A percentile compares a stretch with the other conserved stretches of the same genome.
Evolutionary conservation across 2,329 filamentous ascomycete genomes (phyloP).

Genomic region (Alternaria atra): DNA sequence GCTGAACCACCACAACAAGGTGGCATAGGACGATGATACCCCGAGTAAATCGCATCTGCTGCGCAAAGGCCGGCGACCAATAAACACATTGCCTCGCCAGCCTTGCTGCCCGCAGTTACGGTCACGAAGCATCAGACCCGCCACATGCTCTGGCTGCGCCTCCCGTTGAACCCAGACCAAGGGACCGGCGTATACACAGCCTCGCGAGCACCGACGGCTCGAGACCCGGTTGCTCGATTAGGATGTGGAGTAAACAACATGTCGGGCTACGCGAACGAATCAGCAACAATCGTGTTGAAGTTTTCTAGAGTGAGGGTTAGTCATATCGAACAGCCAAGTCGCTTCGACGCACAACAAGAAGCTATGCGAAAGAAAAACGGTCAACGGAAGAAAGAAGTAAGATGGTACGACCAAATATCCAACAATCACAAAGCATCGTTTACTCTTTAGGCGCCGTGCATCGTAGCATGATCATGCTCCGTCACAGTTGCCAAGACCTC

Average conservation of each 20-base stretch:
- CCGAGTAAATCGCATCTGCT: slow-evolving; percentile 1
- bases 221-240: not conserved
- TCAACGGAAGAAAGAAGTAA: not conserved
- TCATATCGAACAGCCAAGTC: not conserved
- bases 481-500: not conserved
- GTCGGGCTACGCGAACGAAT: not conserved
- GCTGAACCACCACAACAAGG: slow-evolving; percentile 36
- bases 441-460: slow-evolving; percentile 4
- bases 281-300: not conserved
- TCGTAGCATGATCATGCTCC: not conserved
- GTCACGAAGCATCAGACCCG: slow-evolving; percentile 11
- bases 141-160: slow-evolving; percentile 23
- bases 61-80: slow-evolving; percentile 3
- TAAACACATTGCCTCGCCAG: slow-evolving; percentile 6
- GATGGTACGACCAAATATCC: not conserved
- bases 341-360: not conserved
- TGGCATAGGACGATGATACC: slow-evolving; percentile 8
- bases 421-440: slow-evolving; percentile 1
- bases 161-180: slow-evolving; percentile 14
- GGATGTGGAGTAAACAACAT: not conserved
- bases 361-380: not conserved
- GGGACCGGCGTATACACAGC: slow-evolving; percentile 13
- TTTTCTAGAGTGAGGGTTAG: not conserved
- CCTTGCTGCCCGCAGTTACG: not conserved
- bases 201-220: slow-evolving; percentile 6